A percentile compares a stretch with the other conserved stretches of the same genome.
These are phyloP conservation scores for Malus hybrid DNA, from an alignment of 331 rosid genomes.

Conservation along the genomic window DNA sequence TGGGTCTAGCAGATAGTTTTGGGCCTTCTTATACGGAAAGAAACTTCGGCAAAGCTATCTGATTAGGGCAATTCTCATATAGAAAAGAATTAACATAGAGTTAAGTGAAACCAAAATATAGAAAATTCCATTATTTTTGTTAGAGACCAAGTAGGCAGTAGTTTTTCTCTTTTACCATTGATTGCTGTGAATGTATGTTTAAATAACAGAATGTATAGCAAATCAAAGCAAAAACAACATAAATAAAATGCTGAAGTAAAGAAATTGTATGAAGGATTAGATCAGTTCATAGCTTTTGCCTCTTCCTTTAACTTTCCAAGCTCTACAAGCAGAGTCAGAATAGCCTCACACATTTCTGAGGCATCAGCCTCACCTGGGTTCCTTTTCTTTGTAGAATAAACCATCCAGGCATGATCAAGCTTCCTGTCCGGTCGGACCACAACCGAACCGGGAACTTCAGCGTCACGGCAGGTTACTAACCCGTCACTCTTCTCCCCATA, in stretches of 20 bases:
- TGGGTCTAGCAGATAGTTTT: not conserved
- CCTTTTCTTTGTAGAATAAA: constrained; percentile 53
- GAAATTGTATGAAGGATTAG: not conserved
- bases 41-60: too few relatives aligned
- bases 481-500: constrained; percentile 83
- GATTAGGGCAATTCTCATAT: too few relatives aligned
- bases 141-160: too few relatives aligned
- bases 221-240: too few relatives aligned
- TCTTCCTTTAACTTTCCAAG: constrained; percentile 29
- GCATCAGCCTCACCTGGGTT: constrained; percentile 47
- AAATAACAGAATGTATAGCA: not conserved
- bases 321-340: constrained; percentile 62
- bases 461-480: constrained; percentile 60
- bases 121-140: too few relatives aligned
- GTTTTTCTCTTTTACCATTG: not conserved
- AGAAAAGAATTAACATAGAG: too few relatives aligned
- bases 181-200: not conserved
- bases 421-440: constrained; percentile 61
- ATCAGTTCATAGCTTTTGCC: not conserved
- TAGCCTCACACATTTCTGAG: constrained; percentile 67
- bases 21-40: not conserved
- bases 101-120: too few relatives aligned
- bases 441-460: constrained; percentile 79
- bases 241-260: not conserved
- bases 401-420: constrained; percentile 89